phyloP scores from a whole-genome alignment of 345 rosid species.

The Gossypium mustelinum region DNA sequence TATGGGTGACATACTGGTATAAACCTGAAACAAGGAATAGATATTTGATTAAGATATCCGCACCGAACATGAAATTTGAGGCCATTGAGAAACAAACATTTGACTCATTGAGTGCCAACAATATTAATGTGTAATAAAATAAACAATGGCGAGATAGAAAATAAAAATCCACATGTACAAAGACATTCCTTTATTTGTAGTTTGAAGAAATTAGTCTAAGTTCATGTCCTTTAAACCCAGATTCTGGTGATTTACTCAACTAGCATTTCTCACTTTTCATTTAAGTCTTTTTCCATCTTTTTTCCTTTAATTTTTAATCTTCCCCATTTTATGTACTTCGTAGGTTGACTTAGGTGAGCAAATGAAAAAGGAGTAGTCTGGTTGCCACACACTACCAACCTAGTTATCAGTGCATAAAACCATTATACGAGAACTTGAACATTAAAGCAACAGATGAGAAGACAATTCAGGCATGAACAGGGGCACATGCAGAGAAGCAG shows the following conservation, averaged over 20 bases:
- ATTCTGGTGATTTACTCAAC: neutral
- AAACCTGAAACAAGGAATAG: slow-evolving; percentile 54
- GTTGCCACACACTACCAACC: neutral
- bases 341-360: neutral
- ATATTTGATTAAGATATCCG: neutral
- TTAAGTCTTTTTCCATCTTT: slow-evolving; percentile 1
- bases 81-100: neutral
- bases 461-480: neutral
- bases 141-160: neutral
- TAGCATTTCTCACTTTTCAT: neutral
- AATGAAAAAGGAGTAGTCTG: neutral
- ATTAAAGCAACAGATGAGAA: slow-evolving; percentile 6
- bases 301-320: neutral
- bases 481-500: neutral
- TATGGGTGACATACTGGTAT: slow-evolving; percentile 88
- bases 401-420: neutral
- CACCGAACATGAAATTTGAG: neutral
- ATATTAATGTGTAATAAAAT: neutral
- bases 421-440: neutral
- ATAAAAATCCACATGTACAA: neutral
- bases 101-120: neutral
- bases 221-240: neutral
- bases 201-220: neutral
- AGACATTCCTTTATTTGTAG: neutral
- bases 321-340: neutral